Conservation (phyloP, 352 stramenopile genomes). For the Peronospora farinosa region DNA sequence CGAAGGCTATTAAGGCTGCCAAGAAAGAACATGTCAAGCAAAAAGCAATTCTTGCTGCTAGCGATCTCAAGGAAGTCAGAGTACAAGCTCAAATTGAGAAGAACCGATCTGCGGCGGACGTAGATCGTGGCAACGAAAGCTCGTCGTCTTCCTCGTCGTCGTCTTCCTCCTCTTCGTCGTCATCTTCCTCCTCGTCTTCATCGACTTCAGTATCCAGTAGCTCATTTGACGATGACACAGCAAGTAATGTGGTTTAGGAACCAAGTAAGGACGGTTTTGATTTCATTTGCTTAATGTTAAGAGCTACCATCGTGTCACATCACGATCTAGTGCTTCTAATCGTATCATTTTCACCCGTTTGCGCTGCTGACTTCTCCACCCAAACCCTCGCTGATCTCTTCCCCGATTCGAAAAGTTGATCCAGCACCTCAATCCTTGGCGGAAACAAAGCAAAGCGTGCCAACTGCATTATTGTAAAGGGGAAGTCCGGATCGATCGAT, state of each 20-base stretch:
- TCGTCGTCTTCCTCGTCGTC: constrained; percentile 42
- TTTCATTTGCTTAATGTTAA: constrained; percentile 13
- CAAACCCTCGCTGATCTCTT: constrained; percentile 45
- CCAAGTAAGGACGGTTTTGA: background rate
- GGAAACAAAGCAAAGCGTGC: constrained; percentile 51
- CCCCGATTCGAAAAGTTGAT: constrained; percentile 61
- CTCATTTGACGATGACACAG: constrained; percentile 37
- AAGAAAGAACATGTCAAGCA: constrained; percentile 7
- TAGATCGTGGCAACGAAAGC: constrained; percentile 44
- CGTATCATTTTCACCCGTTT: background rate
- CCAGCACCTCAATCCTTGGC: constrained; percentile 44
- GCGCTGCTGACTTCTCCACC: constrained; percentile 24
- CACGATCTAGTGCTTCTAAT: constrained; percentile 5
- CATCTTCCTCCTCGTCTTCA: constrained; percentile 36
- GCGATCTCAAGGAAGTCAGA: constrained; percentile 12
- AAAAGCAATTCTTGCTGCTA: constrained; percentile 9
- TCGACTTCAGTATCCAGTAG: constrained; percentile 47
- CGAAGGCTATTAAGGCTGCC: constrained; percentile 7
- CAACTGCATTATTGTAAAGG: constrained; percentile 52
- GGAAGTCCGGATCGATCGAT: constrained; percentile 53
- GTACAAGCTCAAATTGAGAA: constrained; percentile 21
- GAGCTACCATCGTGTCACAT: constrained; percentile 4
- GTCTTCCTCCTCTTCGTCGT: constrained; percentile 40
- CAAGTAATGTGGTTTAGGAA: constrained; percentile 1
- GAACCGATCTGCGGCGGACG: constrained; percentile 16